These are phyloP conservation scores for Cordyceps fumosorosea DNA, from an alignment of 2,329 filamentous ascomycete genomes.

Conservation along the genomic window DNA sequence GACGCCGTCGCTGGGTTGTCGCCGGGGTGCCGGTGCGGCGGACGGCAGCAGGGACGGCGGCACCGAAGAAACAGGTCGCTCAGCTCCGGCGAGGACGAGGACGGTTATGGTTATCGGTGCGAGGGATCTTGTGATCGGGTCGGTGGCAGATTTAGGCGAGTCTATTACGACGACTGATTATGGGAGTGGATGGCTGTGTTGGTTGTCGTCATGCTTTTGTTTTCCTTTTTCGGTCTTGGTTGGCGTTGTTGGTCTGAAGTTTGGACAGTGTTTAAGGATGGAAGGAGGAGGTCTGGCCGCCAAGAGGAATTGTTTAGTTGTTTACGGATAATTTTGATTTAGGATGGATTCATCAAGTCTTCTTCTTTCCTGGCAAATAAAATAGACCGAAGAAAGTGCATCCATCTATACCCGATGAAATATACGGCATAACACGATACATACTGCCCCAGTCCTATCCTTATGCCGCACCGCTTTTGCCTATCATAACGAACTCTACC, in stretches of 20 bases:
- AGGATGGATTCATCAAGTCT: background rate
- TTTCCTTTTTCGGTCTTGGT: background rate
- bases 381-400: too few relatives aligned
- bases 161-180: background rate
- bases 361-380: background rate
- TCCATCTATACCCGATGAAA: background rate
- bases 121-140: background rate
- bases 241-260: background rate
- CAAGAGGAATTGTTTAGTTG: background rate
- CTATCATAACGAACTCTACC: too few relatives aligned
- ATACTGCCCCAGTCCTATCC: too few relatives aligned
- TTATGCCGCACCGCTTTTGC: too few relatives aligned
- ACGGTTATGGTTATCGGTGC: background rate
- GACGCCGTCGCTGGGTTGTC: background rate
- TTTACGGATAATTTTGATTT: background rate
- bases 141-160: background rate
- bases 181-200: background rate
- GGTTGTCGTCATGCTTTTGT: background rate
- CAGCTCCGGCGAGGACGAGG: background rate
- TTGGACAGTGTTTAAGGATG: background rate
- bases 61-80: background rate
- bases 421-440: too few relatives aligned
- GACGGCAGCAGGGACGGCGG: background rate
- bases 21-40: background rate
- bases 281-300: background rate